Base-by-base conservation (phyloP, 495 filamentous ascomycete species). In the Endocarpon pusillum region DNA sequence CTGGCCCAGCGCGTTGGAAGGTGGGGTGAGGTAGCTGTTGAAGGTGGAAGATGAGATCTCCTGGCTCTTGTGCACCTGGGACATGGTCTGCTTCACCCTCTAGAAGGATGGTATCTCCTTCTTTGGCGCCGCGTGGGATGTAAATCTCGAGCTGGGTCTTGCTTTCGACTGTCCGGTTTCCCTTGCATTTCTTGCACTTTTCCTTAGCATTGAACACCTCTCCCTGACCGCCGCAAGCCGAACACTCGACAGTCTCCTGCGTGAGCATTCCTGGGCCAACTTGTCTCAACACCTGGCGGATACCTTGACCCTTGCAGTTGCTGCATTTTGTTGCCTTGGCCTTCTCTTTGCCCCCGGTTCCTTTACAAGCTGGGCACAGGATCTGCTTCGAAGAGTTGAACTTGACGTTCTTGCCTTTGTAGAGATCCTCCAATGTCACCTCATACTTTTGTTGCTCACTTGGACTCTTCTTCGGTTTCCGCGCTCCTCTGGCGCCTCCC, bases 121-220 rank as follows among this genome's bases (percentile, higher is more conserved):
- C 72, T 37, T 70, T 73, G 22, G 85, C 77, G 28, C 89, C 89
- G 24, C 78, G 76, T 20, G 89, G 84, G 38, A 97, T 93, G 58
- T 94, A 96, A 23, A 97, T 73, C 55, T 97, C 91, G 28, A 97
- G 58, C 9, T 89, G 77, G 60, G 96, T 97, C 55, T 77, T 87
- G 51, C 82, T 75, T 49, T 81, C 73, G 21, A 66, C 62, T 3
- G 81, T 79, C 33, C 79, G 69, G 48, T 78, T 74, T 29, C 89
- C 89, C 59, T 94, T 94, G 70, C 91, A 97, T 64, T 91, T 94
- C 66, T 86, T 91, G 65, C 89, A 97, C 51, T 80, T 78, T 41
- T 97, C 89, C 62, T 94, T 94, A 42, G 89, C 82, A 54, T 79
- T 79, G 63, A 73, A 92, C 44, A 85, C 71, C 37, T 73, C 71